Conservation (phyloP, 176 grass and related monocot genomes). For the Cocos nucifera region DNA sequence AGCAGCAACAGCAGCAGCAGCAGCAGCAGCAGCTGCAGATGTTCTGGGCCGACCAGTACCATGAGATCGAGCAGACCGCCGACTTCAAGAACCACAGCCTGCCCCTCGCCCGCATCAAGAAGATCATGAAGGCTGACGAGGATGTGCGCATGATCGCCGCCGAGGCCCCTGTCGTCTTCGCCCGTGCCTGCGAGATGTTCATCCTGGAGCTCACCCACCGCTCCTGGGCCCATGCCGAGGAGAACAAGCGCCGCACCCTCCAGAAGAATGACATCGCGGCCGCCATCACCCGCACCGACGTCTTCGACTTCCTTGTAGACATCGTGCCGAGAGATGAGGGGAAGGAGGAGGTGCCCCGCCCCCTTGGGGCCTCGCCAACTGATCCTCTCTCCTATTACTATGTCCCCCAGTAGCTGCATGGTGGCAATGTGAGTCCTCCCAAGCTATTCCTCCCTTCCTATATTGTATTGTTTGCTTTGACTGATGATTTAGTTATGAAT, state of each 20-base stretch:
- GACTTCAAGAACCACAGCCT: no score
- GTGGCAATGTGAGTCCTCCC: conserved; percentile 6
- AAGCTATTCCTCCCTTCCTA: no score
- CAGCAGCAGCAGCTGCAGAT: no score
- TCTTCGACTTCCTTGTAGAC: conserved; percentile 87
- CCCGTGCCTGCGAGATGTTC: conserved; percentile 91
- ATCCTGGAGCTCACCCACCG: conserved; percentile 84
- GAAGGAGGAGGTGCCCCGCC: conserved; percentile 30
- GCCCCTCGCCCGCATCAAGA: no score
- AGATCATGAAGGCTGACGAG: conserved; percentile 46
- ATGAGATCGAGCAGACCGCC: no score
- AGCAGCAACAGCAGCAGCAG: no score
- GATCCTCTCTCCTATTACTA: conserved; percentile 56
- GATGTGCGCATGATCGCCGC: conserved; percentile 93
- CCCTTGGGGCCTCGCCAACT: conserved; percentile 27
- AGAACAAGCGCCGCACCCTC: conserved; percentile 84
- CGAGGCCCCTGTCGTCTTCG: conserved; percentile 82
- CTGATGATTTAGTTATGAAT: no score
- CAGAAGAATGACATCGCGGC: conserved; percentile 93
- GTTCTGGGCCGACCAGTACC: no score
- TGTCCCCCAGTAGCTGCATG: conserved; percentile 39
- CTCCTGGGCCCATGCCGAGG: conserved; percentile 83
- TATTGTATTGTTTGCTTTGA: no score
- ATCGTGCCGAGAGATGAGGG: conserved; percentile 75
- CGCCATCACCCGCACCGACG: conserved; percentile 78